Conservation (phyloP, 2,329 filamentous ascomycete species). For the Paraconiothyrium sp. region DNA sequence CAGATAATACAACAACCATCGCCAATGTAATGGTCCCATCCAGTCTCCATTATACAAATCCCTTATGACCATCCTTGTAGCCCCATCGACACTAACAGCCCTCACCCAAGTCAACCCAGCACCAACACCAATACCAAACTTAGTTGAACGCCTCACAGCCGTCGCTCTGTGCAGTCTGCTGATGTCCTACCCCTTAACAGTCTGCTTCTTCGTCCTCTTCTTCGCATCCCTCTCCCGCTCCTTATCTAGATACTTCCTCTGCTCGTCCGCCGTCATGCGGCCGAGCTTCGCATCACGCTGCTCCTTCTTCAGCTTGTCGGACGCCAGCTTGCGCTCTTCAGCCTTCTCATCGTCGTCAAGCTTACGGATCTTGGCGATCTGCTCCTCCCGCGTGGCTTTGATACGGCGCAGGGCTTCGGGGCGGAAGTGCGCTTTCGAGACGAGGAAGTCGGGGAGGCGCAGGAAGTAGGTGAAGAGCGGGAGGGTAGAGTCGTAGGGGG, state of each 20-base stretch:
- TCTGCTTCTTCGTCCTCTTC: slow-evolving; percentile 71
- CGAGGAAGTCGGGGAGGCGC: slow-evolving; percentile 84
- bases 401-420: slow-evolving; percentile 88
- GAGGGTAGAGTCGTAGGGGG: slow-evolving; percentile 68
- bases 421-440: slow-evolving; percentile 81
- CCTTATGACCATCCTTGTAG: not conserved
- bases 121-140: not conserved
- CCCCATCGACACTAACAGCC: not conserved
- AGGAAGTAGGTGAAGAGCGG: slow-evolving; percentile 85
- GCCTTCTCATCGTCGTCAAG: slow-evolving; percentile 76
- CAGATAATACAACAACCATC: slow-evolving; percentile 50
- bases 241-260: slow-evolving; percentile 72
- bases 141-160: not conserved
- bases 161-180: not conserved
- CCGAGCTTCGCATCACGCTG: slow-evolving; percentile 77
- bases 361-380: slow-evolving; percentile 81
- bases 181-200: slow-evolving; percentile 53
- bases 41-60: not conserved
- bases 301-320: slow-evolving; percentile 77
- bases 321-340: slow-evolving; percentile 64
- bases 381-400: slow-evolving; percentile 79
- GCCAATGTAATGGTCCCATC: not conserved
- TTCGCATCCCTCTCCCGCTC: slow-evolving; percentile 87
- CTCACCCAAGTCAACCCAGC: not conserved
- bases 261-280: slow-evolving; percentile 69